Evolutionary conservation across 1,139 yeast genomes (phyloP).

Genomic region (Suhomyces maxii): DNA sequence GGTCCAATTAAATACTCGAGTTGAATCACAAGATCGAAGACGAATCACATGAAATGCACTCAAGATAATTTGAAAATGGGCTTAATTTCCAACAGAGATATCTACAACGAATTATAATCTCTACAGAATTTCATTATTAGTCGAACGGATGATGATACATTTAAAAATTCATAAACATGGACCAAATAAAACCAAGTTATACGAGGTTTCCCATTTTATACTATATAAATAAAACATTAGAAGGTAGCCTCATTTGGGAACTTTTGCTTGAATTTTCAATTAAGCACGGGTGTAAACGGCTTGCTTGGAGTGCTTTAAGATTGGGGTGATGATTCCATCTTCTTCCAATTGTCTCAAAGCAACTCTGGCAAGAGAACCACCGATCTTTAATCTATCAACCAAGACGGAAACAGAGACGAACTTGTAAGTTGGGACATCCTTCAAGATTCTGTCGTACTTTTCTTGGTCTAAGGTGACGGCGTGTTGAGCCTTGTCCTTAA

Average conservation of each 20-base stretch:
- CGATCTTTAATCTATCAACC: constrained; percentile 98
- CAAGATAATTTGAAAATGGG: neutral
- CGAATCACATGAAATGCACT: neutral
- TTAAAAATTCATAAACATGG: constrained; percentile 7
- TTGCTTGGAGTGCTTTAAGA: constrained; percentile 95
- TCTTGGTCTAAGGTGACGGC: constrained; percentile 97
- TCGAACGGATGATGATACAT: constrained; percentile 7
- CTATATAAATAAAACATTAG: constrained; percentile 11
- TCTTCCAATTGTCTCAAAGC: constrained; percentile 95
- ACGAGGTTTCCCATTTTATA: constrained; percentile 6
- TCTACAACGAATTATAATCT: neutral
- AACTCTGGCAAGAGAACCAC: constrained; percentile 98
- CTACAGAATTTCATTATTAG: neutral
- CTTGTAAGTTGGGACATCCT: constrained; percentile 99
- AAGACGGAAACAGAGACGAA: constrained; percentile 96
- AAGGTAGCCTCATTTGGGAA: constrained; percentile 5
- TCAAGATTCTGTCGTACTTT: constrained; percentile 97
- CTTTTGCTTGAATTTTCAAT: constrained; percentile 8
- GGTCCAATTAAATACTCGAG: too few relatives aligned
- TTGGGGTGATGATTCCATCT: constrained; percentile 94
- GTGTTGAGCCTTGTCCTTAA: constrained; percentile 99
- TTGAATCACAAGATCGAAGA: too few relatives aligned
- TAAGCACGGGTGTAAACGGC: constrained; percentile 73
- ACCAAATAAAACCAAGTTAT: constrained; percentile 9
- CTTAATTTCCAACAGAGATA: neutral